Evolutionary conservation across 1,139 yeast genomes (phyloP), one percentile per base, ranked within the genome.

Genomic region (Geotrichum europaeum): DNA sequence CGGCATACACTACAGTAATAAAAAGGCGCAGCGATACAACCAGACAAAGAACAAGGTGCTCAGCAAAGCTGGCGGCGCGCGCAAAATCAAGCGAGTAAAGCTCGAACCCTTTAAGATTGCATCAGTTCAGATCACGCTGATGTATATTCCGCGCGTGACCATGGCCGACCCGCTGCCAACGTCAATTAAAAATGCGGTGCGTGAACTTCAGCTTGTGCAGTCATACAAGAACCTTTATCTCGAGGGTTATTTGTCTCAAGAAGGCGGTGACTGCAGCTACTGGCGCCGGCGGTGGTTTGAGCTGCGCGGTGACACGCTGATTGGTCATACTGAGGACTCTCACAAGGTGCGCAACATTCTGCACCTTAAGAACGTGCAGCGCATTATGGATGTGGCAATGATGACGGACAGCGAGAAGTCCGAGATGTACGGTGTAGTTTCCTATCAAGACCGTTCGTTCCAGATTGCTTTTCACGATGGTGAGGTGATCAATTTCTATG

Each of bases 201-300:
- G 65, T 40, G 71, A 66, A 53, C 65, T 75, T 34, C 64, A 65
- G 28, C 55, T 55, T 13, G 73, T 75, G 5, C 60, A 60, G 34
- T 15, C 53, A n/a, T 58, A 60, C 55, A 60, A 64, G 22, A 66
- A 65, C 51, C 65, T 70, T 25, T 55, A 64, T 24, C 61, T 64
- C n/a, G 61, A 60, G 28, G 94, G 94, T 2, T 85, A 79, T 68
- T 76, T 87, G 73, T 83, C 84, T 60, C 95, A 87, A 74, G 89
- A 85, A 66, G 95, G 94, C 22, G 94, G 94, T 0, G 95, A 87
- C 73, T 84, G 89, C 69, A 81, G 80, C 15, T 75, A 79, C 52
- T 84, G 88, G 87, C 82, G 87, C 64, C 79, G 86, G 64, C 73
- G 94, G 56, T 86, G 78, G 76, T 87, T 84, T 76, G 82, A 80